Conservation (phyloP, 2,329 filamentous ascomycete species). For the Calonectria hongkongensis region DNA sequence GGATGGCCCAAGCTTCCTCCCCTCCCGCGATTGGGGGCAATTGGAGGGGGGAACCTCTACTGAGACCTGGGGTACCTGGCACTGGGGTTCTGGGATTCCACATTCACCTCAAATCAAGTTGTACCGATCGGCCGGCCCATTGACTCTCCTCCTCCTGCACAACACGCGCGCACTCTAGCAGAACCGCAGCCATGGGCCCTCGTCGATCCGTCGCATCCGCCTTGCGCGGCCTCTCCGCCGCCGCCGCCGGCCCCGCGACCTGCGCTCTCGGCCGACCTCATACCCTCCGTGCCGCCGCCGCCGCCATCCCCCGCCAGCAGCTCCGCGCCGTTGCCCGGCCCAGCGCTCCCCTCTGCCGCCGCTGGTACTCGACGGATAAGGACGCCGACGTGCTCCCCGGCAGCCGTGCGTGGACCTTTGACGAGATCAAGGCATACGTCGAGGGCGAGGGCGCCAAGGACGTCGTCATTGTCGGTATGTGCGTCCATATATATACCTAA, state of each 20-base stretch:
- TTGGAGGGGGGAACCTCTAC: too few relatives aligned
- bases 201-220: conserved; percentile 45
- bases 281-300: neutral
- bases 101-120: neutral
- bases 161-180: neutral
- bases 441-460: conserved; percentile 51
- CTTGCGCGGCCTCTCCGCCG: conserved; percentile 43
- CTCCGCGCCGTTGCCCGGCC: conserved; percentile 25
- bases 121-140: neutral
- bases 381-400: conserved; percentile 34
- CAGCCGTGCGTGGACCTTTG: conserved; percentile 69
- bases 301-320: neutral
- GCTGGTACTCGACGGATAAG: conserved; percentile 43
- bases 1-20: conserved; percentile 31
- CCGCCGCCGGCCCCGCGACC: conserved; percentile 32
- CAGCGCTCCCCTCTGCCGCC: conserved; percentile 34
- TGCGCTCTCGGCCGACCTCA: conserved; percentile 30
- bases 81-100: neutral
- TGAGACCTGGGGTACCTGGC: neutral
- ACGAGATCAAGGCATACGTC: conserved; percentile 66
- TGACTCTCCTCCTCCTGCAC: neutral
- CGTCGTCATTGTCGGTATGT: conserved; percentile 69
- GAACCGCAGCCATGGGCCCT: conserved; percentile 43
- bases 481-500: conserved; percentile 13
- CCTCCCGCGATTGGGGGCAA: conserved; percentile 12